Evolutionary conservation across 768 basidiomycete species (phyloP), one percentile per base, ranked within the genome.

Genomic region (Auricularia heimuer): DNA sequence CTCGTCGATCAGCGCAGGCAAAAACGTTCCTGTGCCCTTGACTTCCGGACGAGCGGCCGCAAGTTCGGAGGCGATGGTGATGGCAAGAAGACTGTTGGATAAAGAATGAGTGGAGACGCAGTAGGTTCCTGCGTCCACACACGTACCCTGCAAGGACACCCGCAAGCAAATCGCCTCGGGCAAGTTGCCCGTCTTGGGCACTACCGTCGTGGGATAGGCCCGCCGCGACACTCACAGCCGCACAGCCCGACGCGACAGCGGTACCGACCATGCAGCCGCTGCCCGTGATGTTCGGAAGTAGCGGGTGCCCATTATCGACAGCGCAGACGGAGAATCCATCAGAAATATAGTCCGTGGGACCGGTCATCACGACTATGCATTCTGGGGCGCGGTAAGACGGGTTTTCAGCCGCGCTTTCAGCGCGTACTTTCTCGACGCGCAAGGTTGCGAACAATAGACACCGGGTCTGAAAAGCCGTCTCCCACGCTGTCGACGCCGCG

Each of bases 401-500:
- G n/a, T n/a, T 18, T 16, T 56, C 4, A 35, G n/a, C 21, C 29
- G 3, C 44, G 36, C n/a, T 42, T 16, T 54, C 11, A 18, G 36
- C 10, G 68, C 89, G 74, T 69, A 93, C 92, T 81, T 77, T 95
- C 87, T 75, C 83, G 84, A 65, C 77, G 78, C 0, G 94, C 90
- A 10, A 97, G 77, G 8, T 78, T 73, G 69, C 78, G 82, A 47
- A 95, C 90, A 66, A 95, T 86, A 4, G 71, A 65, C 0, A 81
- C 82, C 0, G 95, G 91, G 73, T 96, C 82, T 62, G 81, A 78
- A 75, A 96, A 95, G 7, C 87, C 90, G 7, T 75, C 69, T 0
- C 94, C 92, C 16, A 87, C 78, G 66, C 89, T 91, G 73, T 98
- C 95, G 1, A 98, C 95, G 0, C 95, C 95, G 72, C 85, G 85